A percentile compares a stretch with the other conserved stretches of the same genome.
These are phyloP conservation scores for Pholiota microspora DNA, from an alignment of 768 basidiomycete species.

Conservation along the genomic window DNA sequence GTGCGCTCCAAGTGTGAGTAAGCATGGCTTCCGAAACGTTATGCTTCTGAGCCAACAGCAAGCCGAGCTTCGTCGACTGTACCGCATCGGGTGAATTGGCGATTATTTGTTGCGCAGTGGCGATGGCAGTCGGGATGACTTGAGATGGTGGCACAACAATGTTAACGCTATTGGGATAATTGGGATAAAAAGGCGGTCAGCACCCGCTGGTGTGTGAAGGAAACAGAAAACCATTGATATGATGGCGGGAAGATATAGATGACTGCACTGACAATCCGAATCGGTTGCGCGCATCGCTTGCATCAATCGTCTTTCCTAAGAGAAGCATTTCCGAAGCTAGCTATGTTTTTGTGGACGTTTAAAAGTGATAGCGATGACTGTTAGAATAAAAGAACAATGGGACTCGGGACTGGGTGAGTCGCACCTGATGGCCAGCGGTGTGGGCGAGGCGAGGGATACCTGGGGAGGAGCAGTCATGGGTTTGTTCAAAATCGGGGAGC, in stretches of 20 bases:
- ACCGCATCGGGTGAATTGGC: conserved; percentile 78
- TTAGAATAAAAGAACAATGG: conserved; percentile 2
- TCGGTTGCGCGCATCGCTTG: conserved; percentile 62
- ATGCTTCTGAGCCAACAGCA: conserved; percentile 55
- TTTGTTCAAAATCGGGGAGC: not conserved
- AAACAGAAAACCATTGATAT: not conserved
- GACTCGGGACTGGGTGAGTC: conserved; percentile 9
- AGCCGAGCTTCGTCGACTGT: conserved; percentile 69
- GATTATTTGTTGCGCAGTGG: conserved; percentile 55
- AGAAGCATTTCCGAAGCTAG: conserved; percentile 76
- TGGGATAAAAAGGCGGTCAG: conserved; percentile 7
- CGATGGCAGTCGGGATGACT: conserved; percentile 61
- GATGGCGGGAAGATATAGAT: not conserved
- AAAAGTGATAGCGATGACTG: conserved; percentile 15
- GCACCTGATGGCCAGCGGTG: conserved; percentile 74
- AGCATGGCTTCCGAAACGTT: conserved; percentile 49
- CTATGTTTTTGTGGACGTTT: conserved; percentile 43
- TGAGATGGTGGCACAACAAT: conserved; percentile 53
- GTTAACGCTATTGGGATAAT: conserved; percentile 55
- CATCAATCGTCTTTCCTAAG: conserved; percentile 64
- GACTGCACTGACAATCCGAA: conserved; percentile 67
- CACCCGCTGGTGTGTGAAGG: not conserved
- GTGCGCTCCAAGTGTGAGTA: conserved; percentile 41
- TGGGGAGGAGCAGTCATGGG: conserved; percentile 22
- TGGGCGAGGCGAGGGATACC: conserved; percentile 68